Percentiles rank a stretch among this genome's conserved stretches.
Conservation (phyloP, 257 asterid genomes). For the Solanum megistacrolobum region DNA sequence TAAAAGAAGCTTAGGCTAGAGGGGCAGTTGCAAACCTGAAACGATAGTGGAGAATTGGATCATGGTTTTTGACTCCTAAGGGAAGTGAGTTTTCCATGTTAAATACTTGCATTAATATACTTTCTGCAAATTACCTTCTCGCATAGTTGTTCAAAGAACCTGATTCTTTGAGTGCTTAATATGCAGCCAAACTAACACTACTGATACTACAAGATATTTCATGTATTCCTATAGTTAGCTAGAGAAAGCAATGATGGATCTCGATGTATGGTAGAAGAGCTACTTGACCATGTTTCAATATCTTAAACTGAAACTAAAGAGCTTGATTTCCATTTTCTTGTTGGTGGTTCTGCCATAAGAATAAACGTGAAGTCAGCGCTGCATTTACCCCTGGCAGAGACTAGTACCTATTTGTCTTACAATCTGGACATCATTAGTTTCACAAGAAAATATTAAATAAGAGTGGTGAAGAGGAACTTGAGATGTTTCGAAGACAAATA, state of each 20-base stretch:
- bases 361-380: background rate
- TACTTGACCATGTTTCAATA: background rate
- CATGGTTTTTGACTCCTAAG: background rate
- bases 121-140: background rate
- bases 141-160: background rate
- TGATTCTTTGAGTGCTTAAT: background rate
- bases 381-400: background rate
- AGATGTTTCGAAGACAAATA: background rate
- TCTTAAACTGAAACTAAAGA: background rate
- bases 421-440: background rate
- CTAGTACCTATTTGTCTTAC: background rate
- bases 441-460: background rate
- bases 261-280: background rate
- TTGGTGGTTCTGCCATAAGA: background rate
- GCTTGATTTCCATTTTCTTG: background rate
- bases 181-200: background rate
- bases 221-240: background rate
- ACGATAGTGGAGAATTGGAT: background rate
- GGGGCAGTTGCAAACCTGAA: background rate
- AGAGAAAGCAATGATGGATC: background rate
- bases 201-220: background rate
- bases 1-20: background rate
- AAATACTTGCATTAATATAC: background rate
- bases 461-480: background rate
- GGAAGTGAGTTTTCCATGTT: background rate